Percentiles rank a stretch among this genome's conserved stretches.
These are phyloP conservation scores for Metarhizium sp. DNA, from an alignment of 2,329 filamentous ascomycete species.

Conservation along the genomic window DNA sequence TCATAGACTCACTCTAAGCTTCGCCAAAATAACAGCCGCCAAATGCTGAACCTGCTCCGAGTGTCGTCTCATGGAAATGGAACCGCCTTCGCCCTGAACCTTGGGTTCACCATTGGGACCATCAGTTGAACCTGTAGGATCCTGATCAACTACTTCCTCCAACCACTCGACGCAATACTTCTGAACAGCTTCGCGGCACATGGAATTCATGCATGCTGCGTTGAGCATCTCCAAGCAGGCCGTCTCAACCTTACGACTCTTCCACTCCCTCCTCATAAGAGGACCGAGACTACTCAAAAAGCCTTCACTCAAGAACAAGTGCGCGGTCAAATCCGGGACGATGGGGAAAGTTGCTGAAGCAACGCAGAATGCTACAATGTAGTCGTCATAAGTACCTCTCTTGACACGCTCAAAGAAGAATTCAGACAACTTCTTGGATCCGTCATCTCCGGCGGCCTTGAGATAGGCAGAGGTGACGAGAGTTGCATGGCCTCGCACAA, in stretches of 20 bases:
- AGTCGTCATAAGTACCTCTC: conserved; percentile 74
- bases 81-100: conserved; percentile 49
- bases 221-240: conserved; percentile 84
- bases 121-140: conserved; percentile 45
- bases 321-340: conserved; percentile 62
- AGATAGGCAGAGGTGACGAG: conserved; percentile 77
- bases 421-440: conserved; percentile 57
- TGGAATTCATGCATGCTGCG: conserved; percentile 76
- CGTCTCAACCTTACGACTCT: conserved; percentile 77
- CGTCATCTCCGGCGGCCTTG: conserved; percentile 63
- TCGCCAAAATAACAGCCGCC: conserved; percentile 68
- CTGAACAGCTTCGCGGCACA: conserved; percentile 73
- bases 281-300: conserved; percentile 72
- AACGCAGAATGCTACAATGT: conserved; percentile 89
- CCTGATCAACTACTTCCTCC: conserved; percentile 69
- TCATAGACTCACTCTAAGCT: conserved; percentile 42
- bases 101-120: conserved; percentile 43
- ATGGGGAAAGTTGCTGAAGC: conserved; percentile 82
- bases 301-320: conserved; percentile 79
- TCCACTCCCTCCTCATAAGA: conserved; percentile 70
- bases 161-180: conserved; percentile 85
- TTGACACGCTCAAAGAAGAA: conserved; percentile 67
- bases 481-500: conserved; percentile 71
- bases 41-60: conserved; percentile 53
- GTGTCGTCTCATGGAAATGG: conserved; percentile 51